phyloP scores from a whole-genome alignment of 805 yeast species.

The Cyberlindnera galapagoensis region DNA sequence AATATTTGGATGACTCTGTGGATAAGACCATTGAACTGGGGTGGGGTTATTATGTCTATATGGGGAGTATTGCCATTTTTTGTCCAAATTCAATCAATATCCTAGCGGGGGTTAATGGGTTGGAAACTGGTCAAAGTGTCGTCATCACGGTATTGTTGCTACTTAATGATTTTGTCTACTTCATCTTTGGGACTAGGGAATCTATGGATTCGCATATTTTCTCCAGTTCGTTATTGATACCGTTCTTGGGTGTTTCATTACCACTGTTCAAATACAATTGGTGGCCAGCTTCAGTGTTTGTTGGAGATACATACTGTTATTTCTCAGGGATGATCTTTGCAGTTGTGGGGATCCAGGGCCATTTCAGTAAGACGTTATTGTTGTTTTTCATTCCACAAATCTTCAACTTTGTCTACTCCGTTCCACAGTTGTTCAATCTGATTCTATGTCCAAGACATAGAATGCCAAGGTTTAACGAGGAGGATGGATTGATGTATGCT shows the following conservation, averaged over 20 bases:
- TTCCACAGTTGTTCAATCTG: conserved; percentile 83
- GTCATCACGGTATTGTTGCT: conserved; percentile 67
- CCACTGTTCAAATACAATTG: conserved; percentile 76
- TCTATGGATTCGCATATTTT: conserved; percentile 72
- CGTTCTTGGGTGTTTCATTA: conserved; percentile 78
- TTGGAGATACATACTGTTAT: conserved; percentile 97
- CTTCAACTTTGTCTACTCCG: conserved; percentile 79
- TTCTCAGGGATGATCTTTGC: conserved; percentile 99
- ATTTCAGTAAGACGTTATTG: conserved; percentile 88
- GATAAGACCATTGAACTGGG: conserved; percentile 61
- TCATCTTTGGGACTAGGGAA: conserved; percentile 34
- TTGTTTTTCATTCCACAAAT: conserved; percentile 88
- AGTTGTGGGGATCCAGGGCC: conserved; percentile 92
- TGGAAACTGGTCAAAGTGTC: conserved; percentile 92
- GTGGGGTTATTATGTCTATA: conserved; percentile 71
- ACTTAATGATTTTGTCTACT: conserved; percentile 70
- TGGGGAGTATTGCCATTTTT: conserved; percentile 88
- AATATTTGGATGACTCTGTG: conserved; percentile 31
- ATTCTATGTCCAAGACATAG: conserved; percentile 96
- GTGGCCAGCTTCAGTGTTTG: conserved; percentile 91
- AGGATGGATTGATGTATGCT: conserved; percentile 71
- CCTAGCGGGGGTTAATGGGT: conserved; percentile 92
- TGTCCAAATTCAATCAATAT: conserved; percentile 96
- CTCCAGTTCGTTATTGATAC: conserved; percentile 72
- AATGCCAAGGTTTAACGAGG: conserved; percentile 66